Percentiles rank a stretch among this genome's conserved stretches.
phyloP scores from a whole-genome alignment of 2,329 filamentous ascomycete genomes.

The Alternaria dauci region DNA sequence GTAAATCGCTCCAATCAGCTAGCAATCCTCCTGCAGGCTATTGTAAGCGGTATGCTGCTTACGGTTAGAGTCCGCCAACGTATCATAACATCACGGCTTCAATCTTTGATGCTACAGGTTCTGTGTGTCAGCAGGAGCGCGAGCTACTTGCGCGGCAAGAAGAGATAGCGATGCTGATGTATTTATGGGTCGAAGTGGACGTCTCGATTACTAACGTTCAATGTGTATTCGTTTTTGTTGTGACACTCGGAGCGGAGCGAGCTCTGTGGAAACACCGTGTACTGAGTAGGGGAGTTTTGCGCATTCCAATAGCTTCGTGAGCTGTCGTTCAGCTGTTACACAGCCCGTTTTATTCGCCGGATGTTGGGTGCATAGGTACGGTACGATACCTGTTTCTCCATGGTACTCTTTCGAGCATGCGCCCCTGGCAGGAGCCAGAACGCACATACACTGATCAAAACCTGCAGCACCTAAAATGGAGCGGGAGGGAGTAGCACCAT shows the following conservation, averaged over 20 bases:
- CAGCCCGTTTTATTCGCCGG: not conserved
- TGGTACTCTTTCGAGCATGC: not conserved
- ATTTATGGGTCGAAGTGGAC: not conserved
- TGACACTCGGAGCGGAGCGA: not conserved
- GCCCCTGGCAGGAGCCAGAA: not conserved
- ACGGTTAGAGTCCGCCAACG: not conserved
- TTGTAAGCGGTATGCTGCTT: constrained; percentile 14
- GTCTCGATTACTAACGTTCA: not conserved
- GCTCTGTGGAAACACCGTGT: not conserved
- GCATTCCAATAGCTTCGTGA: not conserved
- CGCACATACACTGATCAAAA: not conserved
- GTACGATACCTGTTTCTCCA: not conserved
- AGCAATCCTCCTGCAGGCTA: not conserved
- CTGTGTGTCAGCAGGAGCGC: not conserved
- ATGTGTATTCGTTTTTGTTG: not conserved
- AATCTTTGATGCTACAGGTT: not conserved
- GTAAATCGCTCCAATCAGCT: not conserved
- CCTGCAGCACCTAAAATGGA: not conserved
- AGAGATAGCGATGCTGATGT: not conserved
- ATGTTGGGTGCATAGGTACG: not conserved
- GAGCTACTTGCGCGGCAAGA: not conserved
- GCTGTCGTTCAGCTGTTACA: not conserved
- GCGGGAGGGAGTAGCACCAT: not conserved
- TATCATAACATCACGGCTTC: not conserved
- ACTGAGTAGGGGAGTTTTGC: not conserved